Evolutionary conservation across 306 rosid species (phyloP), one percentile per base, ranked within the genome.

Genomic region (Rubus idaeus): DNA sequence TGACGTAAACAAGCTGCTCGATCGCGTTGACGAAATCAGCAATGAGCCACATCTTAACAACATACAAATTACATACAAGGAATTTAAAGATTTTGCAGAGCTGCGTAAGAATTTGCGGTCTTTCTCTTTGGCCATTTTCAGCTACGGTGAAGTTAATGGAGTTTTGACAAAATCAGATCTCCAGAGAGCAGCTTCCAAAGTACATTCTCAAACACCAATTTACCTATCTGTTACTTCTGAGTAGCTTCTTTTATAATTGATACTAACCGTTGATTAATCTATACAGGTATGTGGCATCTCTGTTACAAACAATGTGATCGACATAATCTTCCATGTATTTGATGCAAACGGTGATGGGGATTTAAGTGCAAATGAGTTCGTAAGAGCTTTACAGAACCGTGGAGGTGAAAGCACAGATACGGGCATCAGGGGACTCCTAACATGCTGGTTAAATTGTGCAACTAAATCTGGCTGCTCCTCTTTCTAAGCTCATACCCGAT

Each of bases 141-240:
- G 94, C 51, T 91, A 80, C 57, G 98, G 96, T 56, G 83, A 90
- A 85, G 91, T 91, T 62, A 91, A 88, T 35, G 92, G 96, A 2
- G 77, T 44, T 6, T 73, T 93, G 83, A 86, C 88, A 52, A 91
- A 91, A 81, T 23, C 60, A 12, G 97, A 93, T 83, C 90, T 93
- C 77, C 96, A 87, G 74, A 82, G 97, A 80, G 97, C 97, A 49
- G 98, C 97, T 30, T 87, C 92, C 51, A 90, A 88, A 39, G 97
- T 87, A 93, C 77, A 63, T 57, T 77, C 17, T 20, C 61, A 3
- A 14, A 7, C 3, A 14, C 20, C n/a, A 64, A 12, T 52, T 63
- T 58, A 11, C 49, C 16, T 49, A 53, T 56, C 41, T 21, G 63
- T 60, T 16, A 60, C 13, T 61, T 35, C 17, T 45, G 47, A 18